These are phyloP conservation scores for Solanum pimpinellifolium DNA, from an alignment of 257 asterid species.

Conservation along the genomic window DNA sequence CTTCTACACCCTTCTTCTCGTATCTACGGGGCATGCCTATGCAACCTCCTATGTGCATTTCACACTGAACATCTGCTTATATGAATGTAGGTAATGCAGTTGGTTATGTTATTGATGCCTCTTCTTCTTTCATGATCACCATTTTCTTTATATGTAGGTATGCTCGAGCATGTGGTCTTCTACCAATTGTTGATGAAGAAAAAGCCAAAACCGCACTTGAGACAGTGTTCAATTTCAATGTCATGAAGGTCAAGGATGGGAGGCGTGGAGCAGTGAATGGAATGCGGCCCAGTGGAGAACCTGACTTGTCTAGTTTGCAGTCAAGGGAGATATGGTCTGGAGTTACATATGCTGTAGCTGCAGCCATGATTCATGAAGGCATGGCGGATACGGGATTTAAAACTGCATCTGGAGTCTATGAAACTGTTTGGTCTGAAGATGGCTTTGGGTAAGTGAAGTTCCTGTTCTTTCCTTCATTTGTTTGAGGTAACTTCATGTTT, in stretches of 20 bases:
- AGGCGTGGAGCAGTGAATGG: slow-evolving; percentile 83
- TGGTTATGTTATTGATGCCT: neutral
- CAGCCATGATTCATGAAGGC: slow-evolving; percentile 82
- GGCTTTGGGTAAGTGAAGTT: slow-evolving; percentile 65
- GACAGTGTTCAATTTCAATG: slow-evolving; percentile 69
- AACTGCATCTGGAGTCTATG: slow-evolving; percentile 74
- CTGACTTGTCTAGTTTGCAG: slow-evolving; percentile 63
- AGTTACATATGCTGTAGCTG: slow-evolving; percentile 85
- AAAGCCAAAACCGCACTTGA: slow-evolving; percentile 64
- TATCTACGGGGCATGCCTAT: neutral
- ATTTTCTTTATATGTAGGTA: slow-evolving; percentile 39
- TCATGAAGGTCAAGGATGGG: slow-evolving; percentile 70
- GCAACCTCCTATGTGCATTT: neutral
- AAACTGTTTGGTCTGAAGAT: slow-evolving; percentile 71
- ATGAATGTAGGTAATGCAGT: neutral
- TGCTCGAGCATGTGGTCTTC: slow-evolving; percentile 86
- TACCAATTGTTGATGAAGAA: slow-evolving; percentile 72
- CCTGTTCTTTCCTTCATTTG: neutral
- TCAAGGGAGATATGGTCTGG: slow-evolving; percentile 98
- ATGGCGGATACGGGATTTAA: slow-evolving; percentile 73
- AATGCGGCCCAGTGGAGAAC: slow-evolving; percentile 84
- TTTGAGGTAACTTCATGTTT: neutral
- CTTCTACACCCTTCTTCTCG: neutral
- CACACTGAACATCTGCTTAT: neutral
- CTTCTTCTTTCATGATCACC: neutral